phyloP scores from a whole-genome alignment of 1,284 basidiomycete genomes.

The Psilocybe mexicana region DNA sequence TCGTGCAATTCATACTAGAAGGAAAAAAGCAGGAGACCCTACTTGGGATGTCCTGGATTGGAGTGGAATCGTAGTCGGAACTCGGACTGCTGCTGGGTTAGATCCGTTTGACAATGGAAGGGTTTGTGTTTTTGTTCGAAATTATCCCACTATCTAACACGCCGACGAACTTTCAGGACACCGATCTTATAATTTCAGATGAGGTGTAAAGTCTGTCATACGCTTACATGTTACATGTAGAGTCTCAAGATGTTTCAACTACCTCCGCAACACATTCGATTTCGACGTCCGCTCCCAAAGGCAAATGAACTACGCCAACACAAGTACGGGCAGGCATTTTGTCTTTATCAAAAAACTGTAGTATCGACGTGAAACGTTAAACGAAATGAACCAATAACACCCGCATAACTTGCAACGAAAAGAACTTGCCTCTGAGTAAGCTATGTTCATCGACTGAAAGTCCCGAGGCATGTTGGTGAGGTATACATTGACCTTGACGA shows the following conservation, averaged over 20 bases:
- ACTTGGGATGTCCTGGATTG: conserved; percentile 65
- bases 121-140: conserved; percentile 23
- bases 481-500: conserved; percentile 66
- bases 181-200: background rate
- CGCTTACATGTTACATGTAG: no score
- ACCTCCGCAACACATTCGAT: conserved; percentile 59
- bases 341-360: conserved; percentile 52
- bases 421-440: conserved; percentile 46
- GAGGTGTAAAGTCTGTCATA: background rate
- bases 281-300: conserved; percentile 62
- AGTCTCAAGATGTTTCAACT: background rate
- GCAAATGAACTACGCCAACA: conserved; percentile 61
- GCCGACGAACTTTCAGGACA: background rate
- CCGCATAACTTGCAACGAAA: background rate
- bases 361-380: background rate
- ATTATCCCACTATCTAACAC: background rate
- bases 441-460: conserved; percentile 54
- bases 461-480: conserved; percentile 52
- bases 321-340: conserved; percentile 66
- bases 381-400: background rate
- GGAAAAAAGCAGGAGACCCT: background rate
- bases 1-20: background rate
- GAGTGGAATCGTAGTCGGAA: conserved; percentile 70
- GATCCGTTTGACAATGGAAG: conserved; percentile 55
- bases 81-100: conserved; percentile 33